Evolutionary conservation across 31 red algal species (phyloP).

Genomic region (Asparagopsis taxiformis): DNA sequence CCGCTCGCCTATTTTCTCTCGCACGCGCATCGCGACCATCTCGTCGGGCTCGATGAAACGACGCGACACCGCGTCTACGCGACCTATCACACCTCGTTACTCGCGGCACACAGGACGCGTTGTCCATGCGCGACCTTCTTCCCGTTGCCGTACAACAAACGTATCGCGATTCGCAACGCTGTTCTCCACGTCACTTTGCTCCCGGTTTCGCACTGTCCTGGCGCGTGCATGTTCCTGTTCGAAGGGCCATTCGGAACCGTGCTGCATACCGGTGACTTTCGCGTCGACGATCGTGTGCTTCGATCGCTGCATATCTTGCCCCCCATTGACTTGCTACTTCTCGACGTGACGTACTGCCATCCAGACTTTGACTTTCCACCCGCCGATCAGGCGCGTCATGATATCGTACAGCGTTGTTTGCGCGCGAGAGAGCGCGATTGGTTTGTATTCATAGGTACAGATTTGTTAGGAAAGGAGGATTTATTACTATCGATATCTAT

Average conservation of each 20-base stretch:
- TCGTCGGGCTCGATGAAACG: background rate
- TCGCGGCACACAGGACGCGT: background rate
- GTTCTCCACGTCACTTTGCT: background rate
- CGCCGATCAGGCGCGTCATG: background rate
- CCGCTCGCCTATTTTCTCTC: slow-evolving; percentile 3
- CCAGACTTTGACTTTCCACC: background rate
- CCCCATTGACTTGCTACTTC: background rate
- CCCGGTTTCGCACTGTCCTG: background rate
- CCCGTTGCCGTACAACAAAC: background rate
- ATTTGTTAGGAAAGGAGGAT: background rate
- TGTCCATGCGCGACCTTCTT: background rate
- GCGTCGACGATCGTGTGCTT: background rate
- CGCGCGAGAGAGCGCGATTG: background rate
- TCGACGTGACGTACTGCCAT: slow-evolving; percentile 2
- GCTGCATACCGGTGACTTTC: slow-evolving; percentile 14
- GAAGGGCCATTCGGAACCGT: slow-evolving; percentile 7
- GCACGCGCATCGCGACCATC: slow-evolving; percentile 11
- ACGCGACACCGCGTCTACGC: background rate
- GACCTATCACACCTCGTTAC: background rate
- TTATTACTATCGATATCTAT: background rate
- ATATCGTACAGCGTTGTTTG: background rate
- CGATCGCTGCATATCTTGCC: slow-evolving; percentile 1
- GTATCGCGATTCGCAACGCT: background rate
- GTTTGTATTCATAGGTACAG: background rate
- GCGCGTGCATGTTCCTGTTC: slow-evolving; percentile 6